phyloP scores from a whole-genome alignment of 805 yeast species.

The Myxozyma sirexii region DNA sequence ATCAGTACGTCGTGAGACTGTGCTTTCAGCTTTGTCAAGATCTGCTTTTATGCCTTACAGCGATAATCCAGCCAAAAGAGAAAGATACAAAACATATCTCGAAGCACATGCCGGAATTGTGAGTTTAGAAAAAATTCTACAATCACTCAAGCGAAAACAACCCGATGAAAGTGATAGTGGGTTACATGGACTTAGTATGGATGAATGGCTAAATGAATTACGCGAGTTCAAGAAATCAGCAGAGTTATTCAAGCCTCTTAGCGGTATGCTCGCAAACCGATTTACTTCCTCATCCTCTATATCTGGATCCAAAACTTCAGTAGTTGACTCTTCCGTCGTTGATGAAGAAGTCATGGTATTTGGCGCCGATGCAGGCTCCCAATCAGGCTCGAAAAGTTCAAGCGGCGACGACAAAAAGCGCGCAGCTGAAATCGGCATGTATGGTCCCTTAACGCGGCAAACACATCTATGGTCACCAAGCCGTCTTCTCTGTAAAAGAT shows the following conservation, averaged over 20 bases:
- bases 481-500: slow-evolving; percentile 38
- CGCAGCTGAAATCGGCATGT: slow-evolving; percentile 36
- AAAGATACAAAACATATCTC: slow-evolving; percentile 36
- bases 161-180: not conserved
- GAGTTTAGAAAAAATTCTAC: not conserved
- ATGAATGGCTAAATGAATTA: slow-evolving; percentile 30
- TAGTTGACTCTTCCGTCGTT: not conserved
- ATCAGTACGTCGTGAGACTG: slow-evolving; percentile 14
- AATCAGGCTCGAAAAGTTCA: not conserved
- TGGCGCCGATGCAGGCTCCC: not conserved
- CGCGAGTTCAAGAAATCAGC: slow-evolving; percentile 38
- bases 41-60: slow-evolving; percentile 32
- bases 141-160: not conserved
- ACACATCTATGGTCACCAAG: slow-evolving; percentile 34
- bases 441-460: slow-evolving; percentile 36
- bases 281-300: slow-evolving; percentile 29
- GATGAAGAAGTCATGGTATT: slow-evolving; percentile 9
- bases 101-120: slow-evolving; percentile 25
- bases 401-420: slow-evolving; percentile 4
- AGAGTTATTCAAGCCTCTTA: slow-evolving; percentile 35
- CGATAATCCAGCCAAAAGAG: slow-evolving; percentile 31
- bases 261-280: slow-evolving; percentile 37
- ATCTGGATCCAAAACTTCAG: not conserved
- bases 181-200: not conserved
- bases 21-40: slow-evolving; percentile 30